phyloP scores from a whole-genome alignment of 2,329 filamentous ascomycete genomes.

The Trichothecium sympodiale region DNA sequence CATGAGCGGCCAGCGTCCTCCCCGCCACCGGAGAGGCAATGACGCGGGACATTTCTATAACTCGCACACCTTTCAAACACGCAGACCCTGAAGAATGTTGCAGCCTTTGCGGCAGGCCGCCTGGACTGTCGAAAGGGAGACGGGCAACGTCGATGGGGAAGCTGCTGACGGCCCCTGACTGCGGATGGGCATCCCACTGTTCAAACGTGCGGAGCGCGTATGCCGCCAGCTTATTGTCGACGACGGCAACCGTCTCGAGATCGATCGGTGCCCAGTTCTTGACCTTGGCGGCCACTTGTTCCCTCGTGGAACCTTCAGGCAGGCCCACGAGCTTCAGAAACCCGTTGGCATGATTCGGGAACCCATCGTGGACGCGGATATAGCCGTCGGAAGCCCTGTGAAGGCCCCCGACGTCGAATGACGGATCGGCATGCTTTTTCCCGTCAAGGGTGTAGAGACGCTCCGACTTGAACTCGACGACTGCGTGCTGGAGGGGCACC shows the following conservation, averaged over 20 bases:
- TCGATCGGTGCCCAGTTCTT: slow-evolving; percentile 30
- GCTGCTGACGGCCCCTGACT: slow-evolving; percentile 29
- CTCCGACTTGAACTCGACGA: slow-evolving; percentile 42
- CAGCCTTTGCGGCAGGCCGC: too few species aligned
- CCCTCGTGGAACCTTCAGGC: slow-evolving; percentile 16
- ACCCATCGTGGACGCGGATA: slow-evolving; percentile 43
- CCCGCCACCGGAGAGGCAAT: slow-evolving; percentile 61
- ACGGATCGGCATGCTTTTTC: slow-evolving; percentile 17
- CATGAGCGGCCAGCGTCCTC: slow-evolving; percentile 57
- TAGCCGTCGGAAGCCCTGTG: slow-evolving; percentile 39
- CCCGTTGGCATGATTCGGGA: slow-evolving; percentile 36
- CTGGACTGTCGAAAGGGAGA: slow-evolving; percentile 18
- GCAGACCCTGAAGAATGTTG: too few species aligned
- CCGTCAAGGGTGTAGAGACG: slow-evolving; percentile 32
- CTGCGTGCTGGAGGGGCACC: slow-evolving; percentile 33
- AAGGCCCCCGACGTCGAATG: slow-evolving; percentile 37
- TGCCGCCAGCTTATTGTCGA: slow-evolving; percentile 28
- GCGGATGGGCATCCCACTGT: slow-evolving; percentile 39
- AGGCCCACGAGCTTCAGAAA: slow-evolving; percentile 32
- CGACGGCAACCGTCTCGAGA: slow-evolving; percentile 32
- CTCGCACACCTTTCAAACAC: slow-evolving; percentile 48
- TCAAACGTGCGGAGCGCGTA: slow-evolving; percentile 36
- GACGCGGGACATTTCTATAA: slow-evolving; percentile 61
- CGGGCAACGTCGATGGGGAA: slow-evolving; percentile 30
- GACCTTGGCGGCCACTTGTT: slow-evolving; percentile 26